Percentiles rank a stretch among this genome's conserved stretches.
Conservation (phyloP, 805 yeast genomes). For the Metschnikowia cubensis region DNA sequence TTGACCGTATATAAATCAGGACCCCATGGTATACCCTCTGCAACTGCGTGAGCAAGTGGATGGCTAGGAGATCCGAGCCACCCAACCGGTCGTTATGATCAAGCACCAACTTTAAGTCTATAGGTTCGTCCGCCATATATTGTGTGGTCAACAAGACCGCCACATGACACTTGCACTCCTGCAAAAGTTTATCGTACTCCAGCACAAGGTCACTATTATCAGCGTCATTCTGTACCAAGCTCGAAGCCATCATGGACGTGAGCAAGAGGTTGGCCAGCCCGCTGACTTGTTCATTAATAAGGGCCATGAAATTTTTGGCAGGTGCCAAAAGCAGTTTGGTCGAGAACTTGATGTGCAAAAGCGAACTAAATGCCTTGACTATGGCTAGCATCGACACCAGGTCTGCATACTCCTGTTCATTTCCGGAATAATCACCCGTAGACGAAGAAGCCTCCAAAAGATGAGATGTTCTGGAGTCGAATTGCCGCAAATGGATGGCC, state of each 20-base stretch:
- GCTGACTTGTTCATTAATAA: conserved; percentile 31
- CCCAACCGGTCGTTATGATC: conserved; percentile 32
- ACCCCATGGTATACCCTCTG: conserved; percentile 6
- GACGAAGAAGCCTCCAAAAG: conserved; percentile 63
- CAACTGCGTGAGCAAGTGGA: conserved; percentile 26
- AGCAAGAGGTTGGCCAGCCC: conserved; percentile 26
- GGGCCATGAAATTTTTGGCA: conserved; percentile 24
- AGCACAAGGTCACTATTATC: conserved; percentile 14
- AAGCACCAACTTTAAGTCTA: conserved; percentile 25
- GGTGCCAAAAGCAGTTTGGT: conserved; percentile 32
- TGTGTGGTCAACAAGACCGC: conserved; percentile 26
- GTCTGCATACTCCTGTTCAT: conserved; percentile 25
- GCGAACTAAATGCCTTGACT: conserved; percentile 31
- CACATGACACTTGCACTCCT: conserved; percentile 26
- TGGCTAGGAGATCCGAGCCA: conserved; percentile 30
- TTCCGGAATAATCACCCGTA: conserved; percentile 22
- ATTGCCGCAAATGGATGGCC: conserved; percentile 53
- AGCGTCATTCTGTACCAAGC: conserved; percentile 11
- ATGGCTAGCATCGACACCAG: conserved; percentile 34
- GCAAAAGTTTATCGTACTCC: conserved; percentile 26
- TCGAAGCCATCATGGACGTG: conserved; percentile 17
- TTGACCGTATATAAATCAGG: conserved; percentile 12
- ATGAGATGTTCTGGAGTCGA: conserved; percentile 68
- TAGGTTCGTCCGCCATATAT: conserved; percentile 9
- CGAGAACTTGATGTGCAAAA: conserved; percentile 25